A percentile compares a stretch with the other conserved stretches of the same genome.
Evolutionary conservation across 2,329 filamentous ascomycete species (phyloP).

Genomic region (Monilinia fructicola): DNA sequence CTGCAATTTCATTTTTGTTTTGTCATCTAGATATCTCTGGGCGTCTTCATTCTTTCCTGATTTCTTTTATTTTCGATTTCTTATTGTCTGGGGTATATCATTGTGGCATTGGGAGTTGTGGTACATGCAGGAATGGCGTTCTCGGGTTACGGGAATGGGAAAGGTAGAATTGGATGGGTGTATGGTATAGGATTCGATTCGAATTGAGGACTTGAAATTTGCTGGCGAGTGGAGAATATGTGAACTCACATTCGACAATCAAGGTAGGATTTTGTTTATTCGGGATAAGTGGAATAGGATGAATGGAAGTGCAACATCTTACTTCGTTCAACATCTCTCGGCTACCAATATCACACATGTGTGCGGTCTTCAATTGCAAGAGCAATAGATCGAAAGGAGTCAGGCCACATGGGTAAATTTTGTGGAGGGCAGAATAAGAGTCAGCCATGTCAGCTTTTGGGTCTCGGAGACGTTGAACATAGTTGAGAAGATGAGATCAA

Average conservation of each 20-base stretch:
- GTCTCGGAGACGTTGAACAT: background rate
- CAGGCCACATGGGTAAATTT: background rate
- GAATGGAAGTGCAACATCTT: background rate
- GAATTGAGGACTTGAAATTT: background rate
- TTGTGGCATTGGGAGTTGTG: background rate
- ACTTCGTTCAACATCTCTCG: background rate
- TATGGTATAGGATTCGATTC: conserved; percentile 16
- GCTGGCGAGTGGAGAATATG: background rate
- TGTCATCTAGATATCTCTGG: conserved; percentile 1
- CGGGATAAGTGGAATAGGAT: background rate
- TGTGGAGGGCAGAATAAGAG: background rate
- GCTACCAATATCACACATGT: too few relatives aligned
- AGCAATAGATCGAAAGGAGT: background rate
- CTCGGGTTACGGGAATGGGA: background rate
- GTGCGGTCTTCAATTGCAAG: background rate
- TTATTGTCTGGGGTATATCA: background rate
- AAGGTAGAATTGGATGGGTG: conserved; percentile 19
- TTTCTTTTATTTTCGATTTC: background rate
- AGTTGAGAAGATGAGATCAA: background rate
- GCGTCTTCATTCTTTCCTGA: background rate
- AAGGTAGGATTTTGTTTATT: background rate
- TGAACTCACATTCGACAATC: background rate
- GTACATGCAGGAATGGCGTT: background rate
- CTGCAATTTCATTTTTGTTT: conserved; percentile 15
- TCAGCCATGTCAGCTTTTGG: background rate